Percentiles rank a stretch among this genome's conserved stretches.
phyloP scores from a whole-genome alignment of 176 grass and related monocot genomes.

The Eleusine coracana region DNA sequence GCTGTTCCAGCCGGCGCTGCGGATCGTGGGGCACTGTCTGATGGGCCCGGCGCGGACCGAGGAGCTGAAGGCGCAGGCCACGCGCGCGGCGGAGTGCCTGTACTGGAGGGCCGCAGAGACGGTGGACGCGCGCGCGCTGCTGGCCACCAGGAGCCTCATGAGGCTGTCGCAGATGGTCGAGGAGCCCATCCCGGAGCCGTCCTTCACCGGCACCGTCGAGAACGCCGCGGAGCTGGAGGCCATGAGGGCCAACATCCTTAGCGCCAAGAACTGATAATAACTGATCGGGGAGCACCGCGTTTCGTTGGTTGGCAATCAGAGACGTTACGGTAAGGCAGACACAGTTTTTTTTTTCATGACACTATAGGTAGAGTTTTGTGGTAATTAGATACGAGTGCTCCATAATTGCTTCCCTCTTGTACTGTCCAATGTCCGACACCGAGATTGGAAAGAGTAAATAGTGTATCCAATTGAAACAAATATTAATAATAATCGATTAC shows the following conservation, averaged over 20 bases:
- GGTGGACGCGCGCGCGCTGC: constrained; percentile 50
- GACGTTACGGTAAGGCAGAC: background rate
- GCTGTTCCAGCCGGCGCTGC: constrained; percentile 67
- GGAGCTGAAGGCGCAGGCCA: constrained; percentile 57
- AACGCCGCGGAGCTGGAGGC: constrained; percentile 68
- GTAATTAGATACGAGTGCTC: background rate
- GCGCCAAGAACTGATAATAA: constrained; percentile 32
- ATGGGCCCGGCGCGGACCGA: constrained; percentile 46
- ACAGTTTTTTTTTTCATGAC: background rate
- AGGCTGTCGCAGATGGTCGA: constrained; percentile 59
- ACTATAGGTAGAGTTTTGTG: background rate
- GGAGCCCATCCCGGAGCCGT: constrained; percentile 61
- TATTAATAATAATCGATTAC: background rate
- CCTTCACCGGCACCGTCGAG: constrained; percentile 40
- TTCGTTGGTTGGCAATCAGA: background rate
- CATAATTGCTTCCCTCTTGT: background rate
- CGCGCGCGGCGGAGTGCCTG: constrained; percentile 50
- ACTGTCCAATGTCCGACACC: background rate
- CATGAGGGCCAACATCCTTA: constrained; percentile 60
- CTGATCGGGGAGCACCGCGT: background rate
- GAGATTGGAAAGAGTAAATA: background rate
- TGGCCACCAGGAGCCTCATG: constrained; percentile 65
- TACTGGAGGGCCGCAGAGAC: constrained; percentile 65
- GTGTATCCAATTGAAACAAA: background rate
- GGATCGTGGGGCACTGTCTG: constrained; percentile 74